Evolutionary conservation across 371 early-diverging fungal species (phyloP), one percentile per base, ranked within the genome.

Genomic region (Parasitella parasitica): DNA sequence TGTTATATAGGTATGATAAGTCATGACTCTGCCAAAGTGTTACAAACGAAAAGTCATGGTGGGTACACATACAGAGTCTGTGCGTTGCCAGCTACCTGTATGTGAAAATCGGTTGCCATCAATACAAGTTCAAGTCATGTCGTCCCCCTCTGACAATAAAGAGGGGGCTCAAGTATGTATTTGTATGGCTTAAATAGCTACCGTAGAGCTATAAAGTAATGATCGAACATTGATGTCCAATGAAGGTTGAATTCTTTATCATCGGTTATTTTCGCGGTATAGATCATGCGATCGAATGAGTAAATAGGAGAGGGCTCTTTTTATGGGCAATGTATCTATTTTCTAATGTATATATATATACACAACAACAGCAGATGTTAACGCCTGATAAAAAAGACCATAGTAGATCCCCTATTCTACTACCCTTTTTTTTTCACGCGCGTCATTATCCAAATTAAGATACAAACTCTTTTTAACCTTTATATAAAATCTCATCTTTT

Each of bases 381-480:
- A 39, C 41, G 55, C 39, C 39, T 55, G 55, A 55, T 18, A 39
- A 39, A 39, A 39, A 16, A 38, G 38, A 43, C 20, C 16, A 61
- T 53, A 22, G 38, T 53, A 49, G n/a, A 43, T 62, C 56, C 56
- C 46, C 59, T 37, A 38, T 38, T 59, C 38, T 24, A 43, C 43
- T 20, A 43, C 38, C 61, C n/a, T n/a, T n/a, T n/a, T n/a, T n/a
- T n/a, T n/a, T n/a, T n/a, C n/a, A n/a, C n/a, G 50, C 63, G 63
- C 63, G 63, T 63, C 63, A 56, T 63, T 49, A 22, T 50, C 57
- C 50, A 63, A 57, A 63, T 50, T 20, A 36, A 63, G 51, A 39
- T 36, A 38, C 54, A 54, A 54, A n/a, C 54, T 41, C n/a, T 41
- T 15, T 48, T 24, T 15, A 22, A 32, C 32, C 32, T 32, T 32